These are phyloP conservation scores for Neltuma alba DNA, from an alignment of 306 rosid species.

Conservation along the genomic window DNA sequence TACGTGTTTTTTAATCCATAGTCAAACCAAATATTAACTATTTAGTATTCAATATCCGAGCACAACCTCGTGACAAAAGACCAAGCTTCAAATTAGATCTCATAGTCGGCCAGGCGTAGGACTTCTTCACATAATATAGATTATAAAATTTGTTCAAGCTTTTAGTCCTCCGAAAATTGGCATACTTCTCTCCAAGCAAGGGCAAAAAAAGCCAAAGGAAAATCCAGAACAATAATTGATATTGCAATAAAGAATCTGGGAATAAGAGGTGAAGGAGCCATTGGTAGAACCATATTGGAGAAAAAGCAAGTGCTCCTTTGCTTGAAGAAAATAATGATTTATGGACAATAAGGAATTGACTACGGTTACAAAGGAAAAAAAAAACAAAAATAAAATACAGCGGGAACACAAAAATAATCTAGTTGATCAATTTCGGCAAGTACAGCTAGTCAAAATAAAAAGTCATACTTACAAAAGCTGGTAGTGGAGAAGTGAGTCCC, in stretches of 20 bases:
- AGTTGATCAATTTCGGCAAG: conserved; percentile 28
- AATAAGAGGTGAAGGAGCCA: background rate
- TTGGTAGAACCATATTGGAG: conserved; percentile 4
- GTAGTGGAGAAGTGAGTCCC: conserved; percentile 2
- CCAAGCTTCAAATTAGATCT: too few relatives aligned
- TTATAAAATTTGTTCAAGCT: too few relatives aligned
- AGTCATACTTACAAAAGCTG: conserved; percentile 34
- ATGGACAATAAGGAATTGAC: conserved; percentile 32
- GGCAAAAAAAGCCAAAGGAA: background rate
- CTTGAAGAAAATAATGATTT: conserved; percentile 38
- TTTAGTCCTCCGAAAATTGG: too few relatives aligned
- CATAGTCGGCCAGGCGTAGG: too few relatives aligned
- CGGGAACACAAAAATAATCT: conserved; percentile 8
- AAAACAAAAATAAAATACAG: background rate
- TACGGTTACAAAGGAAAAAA: conserved; percentile 6
- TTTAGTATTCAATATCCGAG: too few relatives aligned
- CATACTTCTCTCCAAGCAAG: background rate
- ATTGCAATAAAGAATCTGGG: background rate
- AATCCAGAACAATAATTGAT: background rate
- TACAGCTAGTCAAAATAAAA: conserved; percentile 32
- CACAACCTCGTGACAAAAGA: too few relatives aligned
- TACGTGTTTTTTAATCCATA: too few relatives aligned
- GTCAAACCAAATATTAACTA: too few relatives aligned
- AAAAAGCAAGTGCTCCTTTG: conserved; percentile 1
- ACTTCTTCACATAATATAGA: too few relatives aligned